These are phyloP conservation scores for Cladosporium sp. DNA, from an alignment of 2,329 filamentous ascomycete species.

Conservation along the genomic window DNA sequence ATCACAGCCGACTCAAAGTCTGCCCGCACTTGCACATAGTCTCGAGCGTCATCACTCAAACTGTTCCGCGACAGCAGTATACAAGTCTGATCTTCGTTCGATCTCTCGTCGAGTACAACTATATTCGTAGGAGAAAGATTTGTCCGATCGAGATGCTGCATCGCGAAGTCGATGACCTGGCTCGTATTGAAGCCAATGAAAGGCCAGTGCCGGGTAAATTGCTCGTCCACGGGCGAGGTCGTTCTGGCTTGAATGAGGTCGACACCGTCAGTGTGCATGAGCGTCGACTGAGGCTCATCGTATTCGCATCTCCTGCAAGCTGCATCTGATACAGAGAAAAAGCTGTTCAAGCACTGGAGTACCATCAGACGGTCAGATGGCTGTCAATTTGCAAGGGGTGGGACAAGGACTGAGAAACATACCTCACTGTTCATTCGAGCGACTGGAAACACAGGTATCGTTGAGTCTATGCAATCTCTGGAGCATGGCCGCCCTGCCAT, in stretches of 20 bases:
- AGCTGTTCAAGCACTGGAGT: not conserved
- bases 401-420: too few species aligned
- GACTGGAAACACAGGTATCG: not conserved
- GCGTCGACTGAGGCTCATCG: not conserved
- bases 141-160: not conserved
- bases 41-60: not conserved
- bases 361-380: not conserved
- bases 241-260: not conserved
- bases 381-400: too few species aligned
- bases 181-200: not conserved
- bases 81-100: not conserved
- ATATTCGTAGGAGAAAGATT: not conserved
- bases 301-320: not conserved
- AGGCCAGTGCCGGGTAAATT: not conserved
- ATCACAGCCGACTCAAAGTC: not conserved
- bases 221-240: not conserved
- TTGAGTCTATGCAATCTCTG: not conserved
- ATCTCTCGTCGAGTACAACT: not conserved
- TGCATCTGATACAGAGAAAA: not conserved
- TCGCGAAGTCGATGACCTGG: not conserved
- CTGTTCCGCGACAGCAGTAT: not conserved
- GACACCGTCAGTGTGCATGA: not conserved
- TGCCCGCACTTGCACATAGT: not conserved
- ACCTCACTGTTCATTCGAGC: not conserved
- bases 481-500: not conserved